phyloP scores from a whole-genome alignment of 352 stramenopile species.

The Pythium insidiosum region DNA sequence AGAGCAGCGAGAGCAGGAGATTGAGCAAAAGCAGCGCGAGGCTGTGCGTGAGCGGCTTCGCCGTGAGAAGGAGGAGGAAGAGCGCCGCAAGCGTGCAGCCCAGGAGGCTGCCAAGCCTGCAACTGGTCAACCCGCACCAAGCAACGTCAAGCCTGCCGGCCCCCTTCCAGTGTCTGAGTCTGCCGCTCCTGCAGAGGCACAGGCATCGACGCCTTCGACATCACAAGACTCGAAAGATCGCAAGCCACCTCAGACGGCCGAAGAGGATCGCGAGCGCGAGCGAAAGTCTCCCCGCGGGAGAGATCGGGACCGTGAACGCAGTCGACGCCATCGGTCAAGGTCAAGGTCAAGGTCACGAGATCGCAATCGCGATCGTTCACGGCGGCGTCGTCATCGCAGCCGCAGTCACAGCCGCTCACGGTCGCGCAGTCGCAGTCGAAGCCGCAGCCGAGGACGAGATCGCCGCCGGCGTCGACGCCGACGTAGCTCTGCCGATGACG shows the following conservation, averaged over 20 bases:
- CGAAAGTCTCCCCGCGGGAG: background rate
- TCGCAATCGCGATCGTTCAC: too few relatives aligned
- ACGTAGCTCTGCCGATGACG: conserved; percentile 9
- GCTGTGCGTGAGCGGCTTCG: conserved; percentile 20
- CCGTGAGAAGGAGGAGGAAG: conserved; percentile 18
- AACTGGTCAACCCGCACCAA: background rate
- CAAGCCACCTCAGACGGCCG: too few relatives aligned
- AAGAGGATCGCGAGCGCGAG: conserved; percentile 1
- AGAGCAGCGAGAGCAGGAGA: conserved; percentile 26
- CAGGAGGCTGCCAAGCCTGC: too few relatives aligned
- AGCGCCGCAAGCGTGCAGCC: conserved; percentile 6
- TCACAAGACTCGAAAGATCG: too few relatives aligned
- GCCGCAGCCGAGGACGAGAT: conserved; percentile 9
- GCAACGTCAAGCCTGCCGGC: too few relatives aligned
- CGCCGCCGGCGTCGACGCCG: conserved; percentile 14
- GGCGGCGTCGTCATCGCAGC: conserved; percentile 14
- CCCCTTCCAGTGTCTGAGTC: too few relatives aligned
- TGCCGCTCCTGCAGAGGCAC: too few relatives aligned
- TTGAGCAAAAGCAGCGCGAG: conserved; percentile 21
- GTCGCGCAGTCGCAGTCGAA: conserved; percentile 24
- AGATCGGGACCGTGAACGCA: conserved; percentile 8
- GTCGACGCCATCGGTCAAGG: conserved; percentile 12
- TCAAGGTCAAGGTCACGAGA: conserved; percentile 23
- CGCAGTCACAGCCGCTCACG: conserved; percentile 18
- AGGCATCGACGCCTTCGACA: too few relatives aligned